A percentile compares a stretch with the other conserved stretches of the same genome.
Evolutionary conservation across 805 yeast genomes (phyloP).

Genomic region (Jamesozyma hellenica): DNA sequence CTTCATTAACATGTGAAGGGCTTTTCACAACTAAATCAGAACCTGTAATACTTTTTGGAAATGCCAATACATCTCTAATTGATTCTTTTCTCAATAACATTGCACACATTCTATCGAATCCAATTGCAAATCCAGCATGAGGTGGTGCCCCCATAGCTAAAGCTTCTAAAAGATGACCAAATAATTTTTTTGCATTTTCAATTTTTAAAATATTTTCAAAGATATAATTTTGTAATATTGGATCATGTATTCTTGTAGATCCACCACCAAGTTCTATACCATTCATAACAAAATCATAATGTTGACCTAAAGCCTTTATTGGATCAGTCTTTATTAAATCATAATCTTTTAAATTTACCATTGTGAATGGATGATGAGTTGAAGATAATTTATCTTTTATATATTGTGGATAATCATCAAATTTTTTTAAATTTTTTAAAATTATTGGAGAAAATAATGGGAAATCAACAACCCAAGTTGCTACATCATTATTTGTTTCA

Average conservation of each 20-base stretch:
- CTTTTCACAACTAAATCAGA: slow-evolving; percentile 79
- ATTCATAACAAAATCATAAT: slow-evolving; percentile 85
- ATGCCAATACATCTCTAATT: slow-evolving; percentile 89
- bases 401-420: slow-evolving; percentile 52
- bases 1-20: slow-evolving; percentile 55
- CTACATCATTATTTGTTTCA: slow-evolving; percentile 33
- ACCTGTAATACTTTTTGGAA: slow-evolving; percentile 88
- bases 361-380: slow-evolving; percentile 96
- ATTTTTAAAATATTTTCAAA: slow-evolving; percentile 58
- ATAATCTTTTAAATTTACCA: slow-evolving; percentile 69
- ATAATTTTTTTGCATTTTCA: slow-evolving; percentile 46
- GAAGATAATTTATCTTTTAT: slow-evolving; percentile 41
- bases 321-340: slow-evolving; percentile 43
- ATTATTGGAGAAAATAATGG: slow-evolving; percentile 74
- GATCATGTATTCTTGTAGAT: slow-evolving; percentile 86
- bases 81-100: slow-evolving; percentile 70
- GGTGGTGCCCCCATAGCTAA: slow-evolving; percentile 93
- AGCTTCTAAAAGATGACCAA: slow-evolving; percentile 80
- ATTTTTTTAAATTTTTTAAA: slow-evolving; percentile 28
- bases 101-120: slow-evolving; percentile 88
- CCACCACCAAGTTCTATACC: slow-evolving; percentile 98
- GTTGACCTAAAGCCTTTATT: slow-evolving; percentile 69
- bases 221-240: slow-evolving; percentile 63
- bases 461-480: slow-evolving; percentile 82
- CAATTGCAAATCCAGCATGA: slow-evolving; percentile 94